Evolutionary conservation across 352 stramenopile species (phyloP).

Genomic region (Globisporangium spiculum): DNA sequence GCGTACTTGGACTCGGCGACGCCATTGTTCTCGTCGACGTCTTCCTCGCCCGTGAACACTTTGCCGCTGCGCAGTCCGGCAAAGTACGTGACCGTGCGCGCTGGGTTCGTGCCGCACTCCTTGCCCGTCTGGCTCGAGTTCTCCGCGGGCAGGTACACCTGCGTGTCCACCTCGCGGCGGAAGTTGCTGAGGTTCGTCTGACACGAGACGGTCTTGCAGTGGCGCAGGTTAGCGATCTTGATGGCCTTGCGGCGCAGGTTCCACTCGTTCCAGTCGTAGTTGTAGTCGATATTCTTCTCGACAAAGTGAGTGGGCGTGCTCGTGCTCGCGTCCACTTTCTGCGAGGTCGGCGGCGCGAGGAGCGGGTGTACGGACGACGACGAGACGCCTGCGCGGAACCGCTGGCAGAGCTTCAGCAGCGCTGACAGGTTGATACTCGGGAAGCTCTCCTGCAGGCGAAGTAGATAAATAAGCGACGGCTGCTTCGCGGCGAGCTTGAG

Average conservation of each 20-base stretch:
- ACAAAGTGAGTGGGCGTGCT: slow-evolving; percentile 91
- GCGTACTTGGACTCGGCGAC: slow-evolving; percentile 22
- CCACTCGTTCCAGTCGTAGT: slow-evolving; percentile 96
- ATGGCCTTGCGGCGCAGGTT: slow-evolving; percentile 86
- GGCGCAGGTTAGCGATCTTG: slow-evolving; percentile 89
- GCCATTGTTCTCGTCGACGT: slow-evolving; percentile 20
- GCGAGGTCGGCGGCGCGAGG: slow-evolving; percentile 39
- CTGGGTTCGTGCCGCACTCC: slow-evolving; percentile 80
- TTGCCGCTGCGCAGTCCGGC: slow-evolving; percentile 53
- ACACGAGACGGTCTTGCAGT: slow-evolving; percentile 84
- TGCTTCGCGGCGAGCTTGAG: slow-evolving; percentile 62
- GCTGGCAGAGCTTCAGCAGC: slow-evolving; percentile 62
- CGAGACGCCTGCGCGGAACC: slow-evolving; percentile 35
- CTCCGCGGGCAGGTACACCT: slow-evolving; percentile 77
- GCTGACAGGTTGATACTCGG: slow-evolving; percentile 68
- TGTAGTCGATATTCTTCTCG: slow-evolving; percentile 89
- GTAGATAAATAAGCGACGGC: slow-evolving; percentile 91
- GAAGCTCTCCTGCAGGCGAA: slow-evolving; percentile 87
- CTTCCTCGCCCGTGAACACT: slow-evolving; percentile 11
- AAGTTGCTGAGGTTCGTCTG: slow-evolving; percentile 91
- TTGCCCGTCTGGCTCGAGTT: slow-evolving; percentile 81
- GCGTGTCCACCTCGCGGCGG: slow-evolving; percentile 80
- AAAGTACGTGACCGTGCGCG: slow-evolving; percentile 76
- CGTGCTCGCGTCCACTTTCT: slow-evolving; percentile 86
- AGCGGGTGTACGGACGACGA: slow-evolving; percentile 49